Evolutionary conservation across 495 filamentous ascomycete species (phyloP).

Genomic region (Lasiosphaeris hirsuta): DNA sequence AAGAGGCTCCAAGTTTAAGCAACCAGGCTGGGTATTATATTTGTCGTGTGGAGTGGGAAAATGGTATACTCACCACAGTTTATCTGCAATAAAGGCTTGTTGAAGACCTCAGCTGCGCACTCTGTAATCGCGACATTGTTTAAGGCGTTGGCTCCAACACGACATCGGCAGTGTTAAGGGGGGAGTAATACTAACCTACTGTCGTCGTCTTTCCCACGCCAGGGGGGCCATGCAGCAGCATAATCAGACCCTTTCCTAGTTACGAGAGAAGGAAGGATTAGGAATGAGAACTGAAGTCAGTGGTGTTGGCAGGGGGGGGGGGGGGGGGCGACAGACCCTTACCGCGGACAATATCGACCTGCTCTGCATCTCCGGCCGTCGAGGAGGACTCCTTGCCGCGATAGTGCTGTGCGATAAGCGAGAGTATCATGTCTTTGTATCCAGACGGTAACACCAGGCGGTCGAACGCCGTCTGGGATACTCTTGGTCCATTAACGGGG

Average conservation of each 20-base stretch:
- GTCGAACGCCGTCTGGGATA: constrained; percentile 33
- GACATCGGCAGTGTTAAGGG: not conserved
- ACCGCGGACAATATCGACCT: constrained; percentile 39
- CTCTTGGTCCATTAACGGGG: not conserved
- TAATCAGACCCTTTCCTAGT: constrained; percentile 45
- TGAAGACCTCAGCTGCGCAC: constrained; percentile 25
- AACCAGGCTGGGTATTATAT: not conserved
- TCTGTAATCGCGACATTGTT: constrained; percentile 17
- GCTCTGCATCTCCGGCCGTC: constrained; percentile 16
- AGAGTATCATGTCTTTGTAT: constrained; percentile 34
- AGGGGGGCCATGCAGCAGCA: constrained; percentile 46
- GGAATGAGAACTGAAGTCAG: constrained; percentile 28
- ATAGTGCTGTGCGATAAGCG: constrained; percentile 40
- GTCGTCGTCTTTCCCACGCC: constrained; percentile 47
- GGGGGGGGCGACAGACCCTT: constrained; percentile 39
- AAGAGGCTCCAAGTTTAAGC: too few relatives aligned
- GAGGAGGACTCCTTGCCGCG: constrained; percentile 34
- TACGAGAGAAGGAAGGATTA: not conserved
- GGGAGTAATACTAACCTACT: constrained; percentile 28
- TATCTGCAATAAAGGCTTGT: constrained; percentile 29
- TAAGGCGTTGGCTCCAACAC: too few relatives aligned
- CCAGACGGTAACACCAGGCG: constrained; percentile 33
- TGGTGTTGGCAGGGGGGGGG: too few relatives aligned
- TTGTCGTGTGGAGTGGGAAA: too few relatives aligned
- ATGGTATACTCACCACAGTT: constrained; percentile 32